phyloP scores from a whole-genome alignment of 768 basidiomycete genomes.

The Xerocomus brunneocitrinus region DNA sequence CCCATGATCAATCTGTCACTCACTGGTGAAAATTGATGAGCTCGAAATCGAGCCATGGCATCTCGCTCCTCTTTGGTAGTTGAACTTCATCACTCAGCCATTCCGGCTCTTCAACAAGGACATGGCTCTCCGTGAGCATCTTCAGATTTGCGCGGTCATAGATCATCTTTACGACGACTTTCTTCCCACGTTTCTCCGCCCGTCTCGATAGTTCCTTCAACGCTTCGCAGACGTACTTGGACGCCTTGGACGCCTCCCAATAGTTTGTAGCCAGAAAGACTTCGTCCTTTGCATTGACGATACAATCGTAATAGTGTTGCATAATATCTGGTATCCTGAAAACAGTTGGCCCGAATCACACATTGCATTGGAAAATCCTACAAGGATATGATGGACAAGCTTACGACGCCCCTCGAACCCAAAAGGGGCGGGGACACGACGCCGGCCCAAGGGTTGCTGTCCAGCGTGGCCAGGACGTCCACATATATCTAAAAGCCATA shows the following conservation, averaged over 20 bases:
- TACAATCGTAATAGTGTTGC: slow-evolving; percentile 60
- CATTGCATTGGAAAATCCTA: slow-evolving; percentile 19
- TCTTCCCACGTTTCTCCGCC: slow-evolving; percentile 40
- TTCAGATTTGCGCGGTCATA: slow-evolving; percentile 64
- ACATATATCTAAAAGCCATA: slow-evolving; percentile 47
- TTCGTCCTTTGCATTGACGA: slow-evolving; percentile 58
- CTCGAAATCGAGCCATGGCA: slow-evolving; percentile 57
- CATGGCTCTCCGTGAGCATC: slow-evolving; percentile 45
- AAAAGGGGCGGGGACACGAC: slow-evolving; percentile 61
- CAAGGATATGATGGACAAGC: slow-evolving; percentile 57
- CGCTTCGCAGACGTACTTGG: slow-evolving; percentile 47
- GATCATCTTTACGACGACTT: slow-evolving; percentile 60
- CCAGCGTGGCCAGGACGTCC: slow-evolving; percentile 55
- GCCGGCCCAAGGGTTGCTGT: slow-evolving; percentile 50
- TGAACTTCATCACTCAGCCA: slow-evolving; percentile 44
- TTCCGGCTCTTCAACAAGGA: slow-evolving; percentile 41
- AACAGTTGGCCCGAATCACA: slow-evolving; percentile 4
- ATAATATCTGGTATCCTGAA: slow-evolving; percentile 66
- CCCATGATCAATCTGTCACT: neutral
- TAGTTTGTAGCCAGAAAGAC: slow-evolving; percentile 68
- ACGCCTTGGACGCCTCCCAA: slow-evolving; percentile 49
- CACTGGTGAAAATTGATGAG: slow-evolving; percentile 52
- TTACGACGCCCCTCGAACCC: slow-evolving; percentile 58
- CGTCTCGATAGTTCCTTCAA: slow-evolving; percentile 49
- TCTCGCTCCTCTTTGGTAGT: slow-evolving; percentile 49